Percentiles rank a stretch among this genome's conserved stretches.
phyloP scores from a whole-genome alignment of 2,329 filamentous ascomycete genomes.

The Xylaria sp. region DNA sequence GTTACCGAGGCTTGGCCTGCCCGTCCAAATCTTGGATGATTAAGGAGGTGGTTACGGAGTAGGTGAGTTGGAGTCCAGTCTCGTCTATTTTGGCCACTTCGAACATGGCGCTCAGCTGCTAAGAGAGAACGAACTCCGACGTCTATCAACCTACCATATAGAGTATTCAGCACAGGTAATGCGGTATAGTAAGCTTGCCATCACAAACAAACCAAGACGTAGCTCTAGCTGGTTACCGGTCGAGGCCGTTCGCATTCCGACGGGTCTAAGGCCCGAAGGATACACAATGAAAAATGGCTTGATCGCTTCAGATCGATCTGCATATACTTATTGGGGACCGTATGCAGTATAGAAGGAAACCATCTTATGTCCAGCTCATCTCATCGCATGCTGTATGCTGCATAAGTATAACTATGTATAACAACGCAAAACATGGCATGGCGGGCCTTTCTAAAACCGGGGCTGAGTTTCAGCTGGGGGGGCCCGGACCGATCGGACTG shows the following conservation, averaged over 20 bases:
- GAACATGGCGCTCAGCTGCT: neutral
- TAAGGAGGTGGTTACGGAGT: neutral
- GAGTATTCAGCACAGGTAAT: neutral
- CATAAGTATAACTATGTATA: too few relatives aligned
- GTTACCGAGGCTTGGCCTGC: conserved; percentile 8
- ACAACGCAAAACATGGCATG: conserved; percentile 3
- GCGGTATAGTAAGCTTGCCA: conserved; percentile 14
- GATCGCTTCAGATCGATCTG: neutral
- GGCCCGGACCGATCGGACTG: conserved; percentile 27
- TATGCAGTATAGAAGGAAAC: too few relatives aligned
- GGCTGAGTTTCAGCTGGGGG: conserved; percentile 34
- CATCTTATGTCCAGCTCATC: neutral
- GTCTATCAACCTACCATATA: neutral
- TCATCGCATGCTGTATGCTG: neutral
- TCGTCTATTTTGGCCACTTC: conserved; percentile 16
- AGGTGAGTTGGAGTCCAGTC: conserved; percentile 7
- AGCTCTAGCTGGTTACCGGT: neutral
- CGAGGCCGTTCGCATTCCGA: neutral
- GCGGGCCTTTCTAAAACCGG: conserved; percentile 8
- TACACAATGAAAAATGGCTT: neutral
- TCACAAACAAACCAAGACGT: neutral
- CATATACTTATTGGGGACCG: neutral
- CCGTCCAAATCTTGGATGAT: neutral
- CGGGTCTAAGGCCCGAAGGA: neutral
- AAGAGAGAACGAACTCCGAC: neutral